Conservation (phyloP, 768 basidiomycete genomes). For the Sporobolomyces phaffii region DNA sequence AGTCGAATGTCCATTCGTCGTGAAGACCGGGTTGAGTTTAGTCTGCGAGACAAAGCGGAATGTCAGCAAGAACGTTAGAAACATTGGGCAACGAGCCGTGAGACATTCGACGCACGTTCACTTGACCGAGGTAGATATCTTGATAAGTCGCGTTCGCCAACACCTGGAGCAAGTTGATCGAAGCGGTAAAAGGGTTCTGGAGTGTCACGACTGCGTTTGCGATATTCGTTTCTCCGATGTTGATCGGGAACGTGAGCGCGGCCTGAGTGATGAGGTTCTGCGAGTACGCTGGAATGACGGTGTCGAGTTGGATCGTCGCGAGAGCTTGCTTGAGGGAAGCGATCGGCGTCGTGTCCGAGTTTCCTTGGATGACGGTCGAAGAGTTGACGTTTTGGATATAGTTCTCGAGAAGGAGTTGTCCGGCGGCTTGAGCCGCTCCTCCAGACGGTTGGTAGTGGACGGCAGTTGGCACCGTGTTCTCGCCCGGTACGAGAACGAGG, state of each 20-base stretch:
- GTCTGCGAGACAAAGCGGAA: not conserved
- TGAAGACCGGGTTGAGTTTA: conserved; percentile 52
- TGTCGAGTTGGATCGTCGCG: conserved; percentile 57
- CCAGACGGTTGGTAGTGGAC: conserved; percentile 58
- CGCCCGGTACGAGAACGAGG: conserved; percentile 59
- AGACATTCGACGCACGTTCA: conserved; percentile 11
- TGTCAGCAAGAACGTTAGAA: not conserved
- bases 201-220: conserved; percentile 59
- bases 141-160: conserved; percentile 56
- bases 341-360: conserved; percentile 56
- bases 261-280: conserved; percentile 56
- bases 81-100: too few species aligned
- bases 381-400: conserved; percentile 58
- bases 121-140: conserved; percentile 54
- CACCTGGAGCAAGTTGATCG: conserved; percentile 59
- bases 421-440: conserved; percentile 55
- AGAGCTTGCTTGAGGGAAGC: conserved; percentile 60
- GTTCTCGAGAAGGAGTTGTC: conserved; percentile 57
- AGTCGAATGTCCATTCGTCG: conserved; percentile 57
- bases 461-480: conserved; percentile 56
- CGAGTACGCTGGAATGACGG: conserved; percentile 61
- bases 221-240: conserved; percentile 60
- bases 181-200: conserved; percentile 66
- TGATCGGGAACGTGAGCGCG: conserved; percentile 57
- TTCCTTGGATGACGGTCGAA: conserved; percentile 55